phyloP scores from a whole-genome alignment of 2,329 filamentous ascomycete genomes.

The Fusarium sarcochroum region DNA sequence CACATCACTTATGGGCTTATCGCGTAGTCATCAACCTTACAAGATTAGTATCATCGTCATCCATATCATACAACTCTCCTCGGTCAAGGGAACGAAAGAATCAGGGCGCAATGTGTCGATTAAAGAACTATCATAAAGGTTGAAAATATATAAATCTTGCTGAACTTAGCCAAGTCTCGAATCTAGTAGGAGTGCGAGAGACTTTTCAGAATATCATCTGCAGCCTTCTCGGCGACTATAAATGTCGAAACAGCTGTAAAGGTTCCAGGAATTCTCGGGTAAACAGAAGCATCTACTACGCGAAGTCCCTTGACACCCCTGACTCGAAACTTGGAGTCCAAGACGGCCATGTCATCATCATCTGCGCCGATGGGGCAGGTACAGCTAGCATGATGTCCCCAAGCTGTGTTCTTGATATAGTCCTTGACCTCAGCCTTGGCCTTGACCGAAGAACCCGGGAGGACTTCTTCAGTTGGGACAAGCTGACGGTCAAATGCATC shows the following conservation, averaged over 20 bases:
- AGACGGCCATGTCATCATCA: slow-evolving; percentile 56
- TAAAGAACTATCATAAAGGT: no score
- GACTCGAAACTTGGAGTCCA: slow-evolving; percentile 65
- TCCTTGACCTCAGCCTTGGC: slow-evolving; percentile 35
- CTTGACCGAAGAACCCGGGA: slow-evolving; percentile 31
- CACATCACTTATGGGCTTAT: no score
- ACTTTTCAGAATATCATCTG: slow-evolving; percentile 47
- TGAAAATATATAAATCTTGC: no score
- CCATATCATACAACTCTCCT: no score
- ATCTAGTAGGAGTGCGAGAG: no score
- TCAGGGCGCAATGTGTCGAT: no score
- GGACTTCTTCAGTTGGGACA: slow-evolving; percentile 41
- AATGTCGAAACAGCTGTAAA: slow-evolving; percentile 53
- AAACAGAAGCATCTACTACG: slow-evolving; percentile 63
- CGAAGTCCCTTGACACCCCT: slow-evolving; percentile 60
- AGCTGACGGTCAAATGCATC: slow-evolving; percentile 52
- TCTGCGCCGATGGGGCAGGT: slow-evolving; percentile 53
- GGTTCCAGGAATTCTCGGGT: slow-evolving; percentile 55
- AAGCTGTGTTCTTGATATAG: slow-evolving; percentile 52
- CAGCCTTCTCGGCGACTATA: slow-evolving; percentile 54
- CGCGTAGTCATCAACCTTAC: no score
- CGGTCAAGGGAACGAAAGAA: no score
- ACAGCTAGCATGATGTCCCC: slow-evolving; percentile 54
- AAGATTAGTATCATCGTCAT: no score
- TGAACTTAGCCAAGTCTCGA: no score